Evolutionary conservation across 345 rosid genomes (phyloP).

Genomic region (Zanthoxylum bungeanum): DNA sequence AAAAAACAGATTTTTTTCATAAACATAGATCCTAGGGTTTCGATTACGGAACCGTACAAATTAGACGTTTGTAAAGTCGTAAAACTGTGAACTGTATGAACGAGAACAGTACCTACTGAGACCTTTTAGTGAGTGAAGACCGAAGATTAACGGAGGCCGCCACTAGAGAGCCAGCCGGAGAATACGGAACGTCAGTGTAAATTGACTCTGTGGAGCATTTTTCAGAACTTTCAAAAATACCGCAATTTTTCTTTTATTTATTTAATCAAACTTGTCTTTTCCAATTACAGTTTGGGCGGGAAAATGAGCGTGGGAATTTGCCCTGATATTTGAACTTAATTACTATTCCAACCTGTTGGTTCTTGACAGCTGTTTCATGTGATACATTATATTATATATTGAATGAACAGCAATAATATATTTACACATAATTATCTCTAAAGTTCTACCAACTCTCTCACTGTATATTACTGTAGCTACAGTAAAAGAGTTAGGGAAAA

Average conservation of each 20-base stretch:
- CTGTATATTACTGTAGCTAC: too few relatives aligned
- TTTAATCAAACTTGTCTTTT: background rate
- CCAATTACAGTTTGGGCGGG: conserved; percentile 19
- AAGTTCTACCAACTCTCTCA: too few relatives aligned
- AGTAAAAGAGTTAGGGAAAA: too few relatives aligned
- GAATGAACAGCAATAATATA: too few relatives aligned
- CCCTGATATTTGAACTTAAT: conserved; percentile 6
- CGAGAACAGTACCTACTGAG: background rate
- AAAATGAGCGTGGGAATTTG: conserved; percentile 9
- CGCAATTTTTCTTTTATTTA: background rate
- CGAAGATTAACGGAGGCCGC: background rate
- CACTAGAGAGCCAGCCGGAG: background rate
- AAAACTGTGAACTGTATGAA: background rate
- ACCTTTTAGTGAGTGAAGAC: background rate
- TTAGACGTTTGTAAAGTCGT: background rate
- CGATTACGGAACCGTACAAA: background rate
- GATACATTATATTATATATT: too few relatives aligned
- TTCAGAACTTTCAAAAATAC: background rate
- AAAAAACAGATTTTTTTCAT: background rate
- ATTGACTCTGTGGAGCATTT: background rate
- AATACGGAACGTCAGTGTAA: background rate
- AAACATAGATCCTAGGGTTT: conserved; percentile 11
- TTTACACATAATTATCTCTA: too few relatives aligned
- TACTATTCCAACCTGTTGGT: background rate
- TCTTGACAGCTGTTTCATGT: background rate